These are phyloP conservation scores for Candida gorgasii DNA, from an alignment of 805 yeast genomes.

Conservation along the genomic window DNA sequence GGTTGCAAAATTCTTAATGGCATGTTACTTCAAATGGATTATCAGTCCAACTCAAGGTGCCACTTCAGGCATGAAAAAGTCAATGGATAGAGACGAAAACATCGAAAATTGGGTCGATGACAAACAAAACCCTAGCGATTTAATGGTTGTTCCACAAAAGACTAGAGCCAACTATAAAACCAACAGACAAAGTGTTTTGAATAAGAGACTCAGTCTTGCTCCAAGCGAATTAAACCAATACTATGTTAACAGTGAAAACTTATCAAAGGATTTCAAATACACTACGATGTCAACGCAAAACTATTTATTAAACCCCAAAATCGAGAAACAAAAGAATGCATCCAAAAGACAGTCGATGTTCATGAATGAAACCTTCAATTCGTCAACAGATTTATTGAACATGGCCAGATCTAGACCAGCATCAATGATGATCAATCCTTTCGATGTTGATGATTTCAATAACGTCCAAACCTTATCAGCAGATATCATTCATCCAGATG, in stretches of 20 bases:
- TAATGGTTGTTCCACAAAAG: constrained; percentile 47
- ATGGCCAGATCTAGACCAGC: constrained; percentile 19
- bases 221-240: constrained; percentile 39
- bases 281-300: constrained; percentile 72
- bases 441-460: constrained; percentile 34
- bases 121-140: constrained; percentile 40
- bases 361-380: constrained; percentile 27
- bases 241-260: constrained; percentile 32
- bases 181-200: constrained; percentile 44
- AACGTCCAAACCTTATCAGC: constrained; percentile 53
- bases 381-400: constrained; percentile 36
- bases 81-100: constrained; percentile 63
- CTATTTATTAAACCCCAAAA: constrained; percentile 29
- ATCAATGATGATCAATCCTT: constrained; percentile 29
- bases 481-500: constrained; percentile 68
- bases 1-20: constrained; percentile 72
- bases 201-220: constrained; percentile 38
- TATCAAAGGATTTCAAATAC: constrained; percentile 44
- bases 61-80: constrained; percentile 54
- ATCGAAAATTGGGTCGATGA: constrained; percentile 82
- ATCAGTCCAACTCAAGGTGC: constrained; percentile 79
- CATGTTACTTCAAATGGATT: constrained; percentile 87
- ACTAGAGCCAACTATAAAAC: constrained; percentile 51
- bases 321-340: constrained; percentile 9
- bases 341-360: constrained; percentile 26